phyloP scores from a whole-genome alignment of 2,329 filamentous ascomycete genomes.

The Neofusicoccum sp. region DNA sequence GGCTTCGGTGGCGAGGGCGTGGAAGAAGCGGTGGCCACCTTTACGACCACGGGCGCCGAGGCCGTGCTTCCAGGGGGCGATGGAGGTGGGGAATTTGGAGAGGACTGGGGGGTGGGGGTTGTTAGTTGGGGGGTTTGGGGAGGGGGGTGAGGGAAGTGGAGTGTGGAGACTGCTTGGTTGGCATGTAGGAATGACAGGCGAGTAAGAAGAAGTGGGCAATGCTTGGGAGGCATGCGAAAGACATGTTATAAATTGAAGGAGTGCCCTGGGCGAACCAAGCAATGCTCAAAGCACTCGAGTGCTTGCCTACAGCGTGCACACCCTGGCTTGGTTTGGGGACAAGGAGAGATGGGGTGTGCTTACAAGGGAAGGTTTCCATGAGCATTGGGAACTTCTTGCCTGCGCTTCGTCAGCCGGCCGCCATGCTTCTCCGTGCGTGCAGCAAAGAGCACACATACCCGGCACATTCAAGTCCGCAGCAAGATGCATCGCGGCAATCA shows the following conservation, averaged over 20 bases:
- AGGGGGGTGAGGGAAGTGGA: neutral
- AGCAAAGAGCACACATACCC: slow-evolving; percentile 10
- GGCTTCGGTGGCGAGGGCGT: slow-evolving; percentile 35
- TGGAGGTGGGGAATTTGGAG: slow-evolving; percentile 31
- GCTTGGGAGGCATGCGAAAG: too few species aligned
- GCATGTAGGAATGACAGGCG: too few species aligned
- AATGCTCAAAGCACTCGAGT: too few species aligned
- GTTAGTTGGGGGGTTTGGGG: neutral
- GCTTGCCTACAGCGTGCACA: too few species aligned
- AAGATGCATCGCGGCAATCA: slow-evolving; percentile 61
- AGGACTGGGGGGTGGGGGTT: slow-evolving; percentile 26
- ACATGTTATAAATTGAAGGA: too few species aligned
- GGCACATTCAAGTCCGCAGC: slow-evolving; percentile 56
- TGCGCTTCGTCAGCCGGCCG: slow-evolving; percentile 48
- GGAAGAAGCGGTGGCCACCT: slow-evolving; percentile 40
- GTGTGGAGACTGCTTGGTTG: neutral
- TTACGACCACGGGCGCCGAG: slow-evolving; percentile 31
- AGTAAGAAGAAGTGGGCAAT: too few species aligned
- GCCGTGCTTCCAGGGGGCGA: slow-evolving; percentile 40
- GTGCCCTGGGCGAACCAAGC: too few species aligned
- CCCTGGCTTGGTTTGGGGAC: slow-evolving; percentile 40
- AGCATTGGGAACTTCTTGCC: slow-evolving; percentile 60
- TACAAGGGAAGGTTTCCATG: slow-evolving; percentile 56
- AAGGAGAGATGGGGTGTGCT: slow-evolving; percentile 29
- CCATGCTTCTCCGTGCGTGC: slow-evolving; percentile 41